Percentiles rank a stretch among this genome's conserved stretches.
phyloP scores from a whole-genome alignment of 441 rosid species.

The Adansonia gregorii region DNA sequence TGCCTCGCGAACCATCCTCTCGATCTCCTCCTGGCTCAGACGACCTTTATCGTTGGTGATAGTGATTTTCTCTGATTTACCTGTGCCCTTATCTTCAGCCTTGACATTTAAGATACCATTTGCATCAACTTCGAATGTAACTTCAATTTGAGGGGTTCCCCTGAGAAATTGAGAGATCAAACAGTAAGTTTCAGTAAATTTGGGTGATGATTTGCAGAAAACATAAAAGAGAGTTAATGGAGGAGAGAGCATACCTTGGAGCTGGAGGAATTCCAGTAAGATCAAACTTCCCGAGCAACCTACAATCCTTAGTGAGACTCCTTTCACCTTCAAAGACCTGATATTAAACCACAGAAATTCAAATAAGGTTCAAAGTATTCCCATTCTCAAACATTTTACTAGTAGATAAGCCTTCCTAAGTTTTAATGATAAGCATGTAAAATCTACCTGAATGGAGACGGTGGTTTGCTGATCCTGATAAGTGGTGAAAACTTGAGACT shows the following conservation, averaged over 20 bases:
- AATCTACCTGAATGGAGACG: conserved; percentile 82
- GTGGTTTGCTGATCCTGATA: conserved; percentile 98
- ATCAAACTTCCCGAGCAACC: conserved; percentile 90
- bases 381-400: neutral
- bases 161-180: conserved; percentile 39
- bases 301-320: conserved; percentile 94
- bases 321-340: conserved; percentile 99
- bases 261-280: conserved; percentile 83
- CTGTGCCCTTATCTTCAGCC: conserved; percentile 93
- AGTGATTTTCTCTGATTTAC: conserved; percentile 95
- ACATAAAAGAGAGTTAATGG: neutral
- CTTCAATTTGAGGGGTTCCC: conserved; percentile 98
- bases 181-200: neutral
- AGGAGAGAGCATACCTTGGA: conserved; percentile 57
- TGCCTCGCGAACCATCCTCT: conserved; percentile 91
- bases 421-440: neutral
- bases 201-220: neutral
- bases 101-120: conserved; percentile 90
- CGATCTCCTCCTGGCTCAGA: conserved; percentile 94
- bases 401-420: neutral
- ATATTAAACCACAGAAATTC: conserved; percentile 16
- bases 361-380: neutral
- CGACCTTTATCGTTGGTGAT: conserved; percentile 98
- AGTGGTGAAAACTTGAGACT: conserved; percentile 96
- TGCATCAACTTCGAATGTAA: conserved; percentile 95